These are phyloP conservation scores for Chytriomyces confervae DNA, from an alignment of 192 early-diverging fungal genomes.

Conservation along the genomic window DNA sequence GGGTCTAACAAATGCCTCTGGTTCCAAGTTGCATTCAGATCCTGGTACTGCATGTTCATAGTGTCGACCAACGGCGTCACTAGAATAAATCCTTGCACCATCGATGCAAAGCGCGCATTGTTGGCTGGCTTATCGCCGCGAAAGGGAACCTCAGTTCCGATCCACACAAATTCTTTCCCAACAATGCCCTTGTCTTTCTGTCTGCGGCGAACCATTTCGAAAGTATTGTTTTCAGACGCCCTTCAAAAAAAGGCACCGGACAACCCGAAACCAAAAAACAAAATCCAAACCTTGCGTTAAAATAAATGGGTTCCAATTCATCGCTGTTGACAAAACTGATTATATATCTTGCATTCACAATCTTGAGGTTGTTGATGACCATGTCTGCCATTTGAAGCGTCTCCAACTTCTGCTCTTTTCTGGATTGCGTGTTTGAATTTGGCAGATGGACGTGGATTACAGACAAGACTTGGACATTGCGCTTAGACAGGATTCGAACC, in stretches of 20 bases:
- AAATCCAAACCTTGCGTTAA: neutral
- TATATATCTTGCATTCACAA: conserved; percentile 25
- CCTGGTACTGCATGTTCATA: neutral
- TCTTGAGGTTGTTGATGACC: neutral
- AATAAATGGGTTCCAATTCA: conserved; percentile 8
- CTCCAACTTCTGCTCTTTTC: neutral
- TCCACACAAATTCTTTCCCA: conserved; percentile 14
- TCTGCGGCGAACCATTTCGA: too few species aligned
- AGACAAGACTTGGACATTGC: too few species aligned
- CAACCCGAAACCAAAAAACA: neutral
- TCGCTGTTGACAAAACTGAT: neutral
- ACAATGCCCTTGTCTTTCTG: neutral
- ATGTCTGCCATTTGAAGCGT: neutral
- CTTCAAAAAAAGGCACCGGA: too few species aligned
- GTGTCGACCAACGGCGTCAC: conserved; percentile 4
- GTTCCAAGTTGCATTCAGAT: neutral
- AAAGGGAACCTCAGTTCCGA: neutral
- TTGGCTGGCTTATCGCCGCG: neutral
- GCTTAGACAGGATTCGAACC: too few species aligned
- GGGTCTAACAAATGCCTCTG: neutral
- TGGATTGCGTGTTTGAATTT: too few species aligned
- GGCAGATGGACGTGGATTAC: neutral
- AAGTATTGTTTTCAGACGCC: too few species aligned
- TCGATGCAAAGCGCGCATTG: neutral
- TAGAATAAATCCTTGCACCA: conserved; percentile 18